Evolutionary conservation across 108 stramenopile genomes (phyloP).

Genomic region (Cylindrotheca fusiformis): DNA sequence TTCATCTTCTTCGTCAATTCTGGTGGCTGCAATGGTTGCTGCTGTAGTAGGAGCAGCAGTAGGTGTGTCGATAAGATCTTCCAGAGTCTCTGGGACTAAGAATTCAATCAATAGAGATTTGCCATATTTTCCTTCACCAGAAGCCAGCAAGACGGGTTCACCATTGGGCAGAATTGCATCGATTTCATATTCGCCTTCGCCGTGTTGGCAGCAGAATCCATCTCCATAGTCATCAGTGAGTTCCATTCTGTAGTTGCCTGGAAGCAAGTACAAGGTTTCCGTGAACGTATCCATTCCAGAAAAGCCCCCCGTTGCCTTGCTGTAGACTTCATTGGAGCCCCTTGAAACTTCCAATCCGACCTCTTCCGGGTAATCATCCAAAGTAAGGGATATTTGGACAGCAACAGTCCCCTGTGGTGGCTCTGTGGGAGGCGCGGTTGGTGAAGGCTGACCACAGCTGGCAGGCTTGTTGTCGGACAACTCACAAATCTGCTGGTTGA

Average conservation of each 20-base stretch:
- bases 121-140: background rate
- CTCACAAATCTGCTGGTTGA: constrained; percentile 30
- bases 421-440: background rate
- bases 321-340: background rate
- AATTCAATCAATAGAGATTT: background rate
- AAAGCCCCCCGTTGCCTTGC: background rate
- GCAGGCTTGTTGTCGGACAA: constrained; percentile 21
- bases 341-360: background rate
- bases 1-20: background rate
- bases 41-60: background rate
- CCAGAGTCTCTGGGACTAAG: background rate
- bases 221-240: background rate
- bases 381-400: background rate
- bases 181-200: constrained; percentile 2
- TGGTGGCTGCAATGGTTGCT: background rate
- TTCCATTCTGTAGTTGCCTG: background rate
- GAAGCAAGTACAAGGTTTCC: background rate
- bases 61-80: too few relatives aligned
- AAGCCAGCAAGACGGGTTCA: background rate
- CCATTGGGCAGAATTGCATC: background rate
- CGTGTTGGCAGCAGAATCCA: constrained; percentile 2
- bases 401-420: background rate
- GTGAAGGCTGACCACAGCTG: background rate
- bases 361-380: constrained; percentile 5
- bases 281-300: constrained; percentile 2